A percentile compares a stretch with the other conserved stretches of the same genome.
phyloP scores from a whole-genome alignment of 2,329 filamentous ascomycete genomes.

The Fusarium sp. region DNA sequence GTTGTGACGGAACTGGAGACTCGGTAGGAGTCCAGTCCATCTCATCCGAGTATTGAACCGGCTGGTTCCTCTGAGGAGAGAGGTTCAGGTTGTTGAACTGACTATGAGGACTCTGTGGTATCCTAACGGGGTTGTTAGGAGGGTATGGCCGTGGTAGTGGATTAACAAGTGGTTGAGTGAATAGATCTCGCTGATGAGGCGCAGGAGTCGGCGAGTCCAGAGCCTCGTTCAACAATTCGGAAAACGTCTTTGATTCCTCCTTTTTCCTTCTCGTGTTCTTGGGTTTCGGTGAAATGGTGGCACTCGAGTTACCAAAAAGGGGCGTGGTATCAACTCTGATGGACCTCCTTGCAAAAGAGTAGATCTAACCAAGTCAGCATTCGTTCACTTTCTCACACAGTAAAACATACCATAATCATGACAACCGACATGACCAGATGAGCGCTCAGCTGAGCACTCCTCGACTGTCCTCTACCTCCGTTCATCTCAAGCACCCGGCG shows the following conservation, averaged over 20 bases:
- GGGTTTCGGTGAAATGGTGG: conserved; percentile 41
- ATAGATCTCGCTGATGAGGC: conserved; percentile 27
- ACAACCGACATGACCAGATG: conserved; percentile 68
- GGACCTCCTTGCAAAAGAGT: conserved; percentile 56
- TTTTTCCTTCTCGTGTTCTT: conserved; percentile 38
- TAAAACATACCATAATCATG: conserved; percentile 63
- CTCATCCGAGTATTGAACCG: conserved; percentile 61
- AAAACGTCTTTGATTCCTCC: conserved; percentile 57
- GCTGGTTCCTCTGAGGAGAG: conserved; percentile 27
- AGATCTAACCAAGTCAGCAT: conserved; percentile 55
- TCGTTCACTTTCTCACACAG: background rate
- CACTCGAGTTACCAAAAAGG: conserved; percentile 56
- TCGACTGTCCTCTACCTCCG: conserved; percentile 52
- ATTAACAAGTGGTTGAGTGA: conserved; percentile 30
- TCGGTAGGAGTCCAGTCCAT: conserved; percentile 82
- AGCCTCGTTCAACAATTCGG: conserved; percentile 54
- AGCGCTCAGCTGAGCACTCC: conserved; percentile 59
- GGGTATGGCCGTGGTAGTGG: conserved; percentile 34
- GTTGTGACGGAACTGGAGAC: conserved; percentile 53
- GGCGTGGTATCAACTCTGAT: conserved; percentile 70
- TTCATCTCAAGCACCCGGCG: conserved; percentile 56
- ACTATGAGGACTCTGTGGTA: conserved; percentile 11
- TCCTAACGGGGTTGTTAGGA: conserved; percentile 24
- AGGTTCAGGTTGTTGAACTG: conserved; percentile 35
- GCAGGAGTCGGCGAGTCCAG: conserved; percentile 43